phyloP scores from a whole-genome alignment of 2,329 filamentous ascomycete species.

The Epichloe baconii region DNA sequence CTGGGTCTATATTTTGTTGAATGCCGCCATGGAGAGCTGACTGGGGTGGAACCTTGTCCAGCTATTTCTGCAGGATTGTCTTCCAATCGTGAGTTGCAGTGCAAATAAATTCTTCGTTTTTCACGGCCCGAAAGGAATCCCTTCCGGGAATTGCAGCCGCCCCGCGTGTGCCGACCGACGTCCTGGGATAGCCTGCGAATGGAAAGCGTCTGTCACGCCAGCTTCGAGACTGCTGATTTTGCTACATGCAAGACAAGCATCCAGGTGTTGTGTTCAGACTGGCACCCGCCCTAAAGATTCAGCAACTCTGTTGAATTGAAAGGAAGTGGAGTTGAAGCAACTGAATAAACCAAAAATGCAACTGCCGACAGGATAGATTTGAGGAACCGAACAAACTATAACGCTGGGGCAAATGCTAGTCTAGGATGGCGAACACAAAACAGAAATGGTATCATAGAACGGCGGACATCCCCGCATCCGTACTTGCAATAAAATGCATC shows the following conservation, averaged over 20 bases:
- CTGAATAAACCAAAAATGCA: neutral
- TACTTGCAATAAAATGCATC: neutral
- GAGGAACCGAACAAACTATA: neutral
- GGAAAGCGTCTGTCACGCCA: neutral
- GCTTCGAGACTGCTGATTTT: neutral
- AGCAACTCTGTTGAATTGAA: neutral
- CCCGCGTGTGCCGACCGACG: no score
- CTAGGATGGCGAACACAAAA: slow-evolving; percentile 8
- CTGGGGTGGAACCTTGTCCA: no score
- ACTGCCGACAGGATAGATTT: neutral
- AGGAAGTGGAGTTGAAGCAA: neutral
- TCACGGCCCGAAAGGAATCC: no score
- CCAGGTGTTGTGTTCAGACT: neutral
- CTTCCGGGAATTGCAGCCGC: neutral
- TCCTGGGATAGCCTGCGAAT: no score
- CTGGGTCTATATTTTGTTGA: no score
- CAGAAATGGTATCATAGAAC: slow-evolving; percentile 1
- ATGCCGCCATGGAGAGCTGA: no score
- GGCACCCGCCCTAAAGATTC: neutral
- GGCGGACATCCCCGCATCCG: neutral
- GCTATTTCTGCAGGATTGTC: no score
- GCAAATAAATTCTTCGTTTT: no score
- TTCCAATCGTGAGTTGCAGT: no score
- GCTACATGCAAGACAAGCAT: neutral
- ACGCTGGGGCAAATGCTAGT: neutral